These are phyloP conservation scores for Balakata baccata DNA, from an alignment of 345 rosid genomes.

Conservation along the genomic window DNA sequence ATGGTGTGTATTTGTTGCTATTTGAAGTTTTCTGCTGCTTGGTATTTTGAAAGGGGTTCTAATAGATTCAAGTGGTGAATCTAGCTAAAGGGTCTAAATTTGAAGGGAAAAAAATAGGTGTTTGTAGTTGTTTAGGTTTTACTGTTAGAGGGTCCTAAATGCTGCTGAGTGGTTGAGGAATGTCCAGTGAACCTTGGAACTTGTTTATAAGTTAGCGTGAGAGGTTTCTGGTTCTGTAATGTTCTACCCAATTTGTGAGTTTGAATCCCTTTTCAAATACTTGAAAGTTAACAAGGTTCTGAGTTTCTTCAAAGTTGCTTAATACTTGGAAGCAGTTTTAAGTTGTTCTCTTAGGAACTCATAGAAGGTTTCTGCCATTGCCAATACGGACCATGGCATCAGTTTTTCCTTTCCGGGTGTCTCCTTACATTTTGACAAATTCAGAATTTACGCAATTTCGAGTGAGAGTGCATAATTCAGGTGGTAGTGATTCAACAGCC, in stretches of 20 bases:
- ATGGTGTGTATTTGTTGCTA: background rate
- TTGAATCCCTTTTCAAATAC: background rate
- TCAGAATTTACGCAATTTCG: constrained; percentile 29
- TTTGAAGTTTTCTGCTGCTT: background rate
- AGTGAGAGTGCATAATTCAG: constrained; percentile 45
- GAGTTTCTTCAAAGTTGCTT: background rate
- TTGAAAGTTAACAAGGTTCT: background rate
- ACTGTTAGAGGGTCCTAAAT: background rate
- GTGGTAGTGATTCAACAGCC: constrained; percentile 33
- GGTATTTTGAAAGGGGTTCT: background rate
- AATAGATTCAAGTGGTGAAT: background rate
- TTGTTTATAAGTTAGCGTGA: background rate
- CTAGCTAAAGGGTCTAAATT: background rate
- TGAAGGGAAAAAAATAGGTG: background rate
- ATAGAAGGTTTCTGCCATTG: background rate
- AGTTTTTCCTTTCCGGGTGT: constrained; percentile 25
- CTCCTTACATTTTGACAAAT: constrained; percentile 25
- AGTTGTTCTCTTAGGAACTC: background rate
- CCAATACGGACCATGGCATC: constrained; percentile 31
- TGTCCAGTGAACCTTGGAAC: background rate
- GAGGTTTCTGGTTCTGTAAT: background rate
- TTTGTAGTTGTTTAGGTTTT: background rate
- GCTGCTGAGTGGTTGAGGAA: background rate
- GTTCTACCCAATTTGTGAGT: background rate
- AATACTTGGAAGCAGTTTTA: background rate